phyloP scores from a whole-genome alignment of 2,329 filamentous ascomycete genomes.

The Ophiostoma populinum region DNA sequence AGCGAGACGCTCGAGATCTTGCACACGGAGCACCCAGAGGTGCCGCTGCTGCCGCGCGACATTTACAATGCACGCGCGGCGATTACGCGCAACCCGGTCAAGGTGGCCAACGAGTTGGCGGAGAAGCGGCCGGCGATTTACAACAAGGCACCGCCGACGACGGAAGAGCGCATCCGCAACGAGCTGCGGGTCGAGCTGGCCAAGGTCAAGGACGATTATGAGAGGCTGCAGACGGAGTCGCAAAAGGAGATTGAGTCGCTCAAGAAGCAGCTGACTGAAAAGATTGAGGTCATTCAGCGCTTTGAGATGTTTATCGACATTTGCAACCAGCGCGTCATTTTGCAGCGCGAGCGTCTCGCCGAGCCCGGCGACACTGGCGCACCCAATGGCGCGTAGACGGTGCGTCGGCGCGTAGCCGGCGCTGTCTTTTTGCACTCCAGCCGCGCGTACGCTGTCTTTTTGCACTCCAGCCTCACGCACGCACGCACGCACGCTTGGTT shows the following conservation, averaged over 20 bases:
- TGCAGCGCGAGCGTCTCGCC: constrained; percentile 36
- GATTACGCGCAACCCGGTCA: constrained; percentile 47
- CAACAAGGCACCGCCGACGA: constrained; percentile 44
- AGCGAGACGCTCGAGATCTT: constrained; percentile 49
- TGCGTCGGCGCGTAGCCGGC: no score
- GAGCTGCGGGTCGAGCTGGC: constrained; percentile 44
- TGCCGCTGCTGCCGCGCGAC: constrained; percentile 44
- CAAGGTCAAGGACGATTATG: constrained; percentile 37
- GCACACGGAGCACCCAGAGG: constrained; percentile 45
- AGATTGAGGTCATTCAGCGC: constrained; percentile 42
- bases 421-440: no score
- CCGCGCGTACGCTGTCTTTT: no score
- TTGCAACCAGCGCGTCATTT: constrained; percentile 48
- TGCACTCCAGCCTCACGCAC: no score
- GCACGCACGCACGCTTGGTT: no score
- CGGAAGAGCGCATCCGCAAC: constrained; percentile 45
- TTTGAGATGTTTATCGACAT: constrained; percentile 57
- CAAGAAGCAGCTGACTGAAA: constrained; percentile 42
- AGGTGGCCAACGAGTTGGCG: constrained; percentile 40
- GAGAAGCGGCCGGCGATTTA: constrained; percentile 48
- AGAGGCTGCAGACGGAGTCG: constrained; percentile 36
- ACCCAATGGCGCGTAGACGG: no score
- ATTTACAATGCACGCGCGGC: constrained; percentile 52
- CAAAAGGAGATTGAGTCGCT: constrained; percentile 41
- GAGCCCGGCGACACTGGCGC: no score